Percentiles rank a stretch among this genome's conserved stretches.
These are phyloP conservation scores for Aechmea fasciata DNA, from an alignment of 176 grass and related monocot genomes.

Conservation along the genomic window DNA sequence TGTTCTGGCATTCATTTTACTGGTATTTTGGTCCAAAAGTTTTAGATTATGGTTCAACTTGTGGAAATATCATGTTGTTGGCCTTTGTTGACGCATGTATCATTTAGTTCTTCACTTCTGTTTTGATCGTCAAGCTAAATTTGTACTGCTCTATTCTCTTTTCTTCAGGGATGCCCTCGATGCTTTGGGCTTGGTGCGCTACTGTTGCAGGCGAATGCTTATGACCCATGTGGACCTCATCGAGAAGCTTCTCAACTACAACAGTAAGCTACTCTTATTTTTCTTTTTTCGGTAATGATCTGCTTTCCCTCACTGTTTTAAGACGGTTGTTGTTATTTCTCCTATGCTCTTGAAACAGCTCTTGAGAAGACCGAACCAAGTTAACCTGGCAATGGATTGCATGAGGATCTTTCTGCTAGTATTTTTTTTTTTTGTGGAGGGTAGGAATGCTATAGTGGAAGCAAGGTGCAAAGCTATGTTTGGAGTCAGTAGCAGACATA, in stretches of 20 bases:
- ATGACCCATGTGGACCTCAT: conserved; percentile 99
- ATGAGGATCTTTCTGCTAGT: not conserved
- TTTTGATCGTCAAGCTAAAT: not conserved
- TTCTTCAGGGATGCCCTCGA: conserved; percentile 72
- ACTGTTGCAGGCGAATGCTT: conserved; percentile 90
- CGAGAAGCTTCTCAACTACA: conserved; percentile 93
- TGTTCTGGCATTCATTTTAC: too few relatives aligned
- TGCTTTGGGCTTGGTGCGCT: conserved; percentile 70
- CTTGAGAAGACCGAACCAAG: conserved; percentile 29
- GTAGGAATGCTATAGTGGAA: not conserved
- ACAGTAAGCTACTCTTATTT: conserved; percentile 49
- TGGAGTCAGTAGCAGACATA: not conserved
- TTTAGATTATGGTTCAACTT: too few relatives aligned
- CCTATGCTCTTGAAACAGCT: conserved; percentile 13
- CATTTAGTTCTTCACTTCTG: not conserved
- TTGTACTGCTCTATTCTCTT: not conserved
- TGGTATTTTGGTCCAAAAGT: too few relatives aligned
- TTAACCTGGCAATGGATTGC: not conserved
- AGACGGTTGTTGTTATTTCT: not conserved
- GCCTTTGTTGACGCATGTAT: too few relatives aligned
- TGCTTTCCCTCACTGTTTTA: conserved; percentile 11
- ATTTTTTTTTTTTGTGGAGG: conserved; percentile 1
- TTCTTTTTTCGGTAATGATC: conserved; percentile 1
- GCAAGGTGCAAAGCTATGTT: not conserved
- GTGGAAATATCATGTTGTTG: too few relatives aligned